A percentile compares a stretch with the other conserved stretches of the same genome.
phyloP scores from a whole-genome alignment of 441 rosid genomes.

The Euphorbia corollata region DNA sequence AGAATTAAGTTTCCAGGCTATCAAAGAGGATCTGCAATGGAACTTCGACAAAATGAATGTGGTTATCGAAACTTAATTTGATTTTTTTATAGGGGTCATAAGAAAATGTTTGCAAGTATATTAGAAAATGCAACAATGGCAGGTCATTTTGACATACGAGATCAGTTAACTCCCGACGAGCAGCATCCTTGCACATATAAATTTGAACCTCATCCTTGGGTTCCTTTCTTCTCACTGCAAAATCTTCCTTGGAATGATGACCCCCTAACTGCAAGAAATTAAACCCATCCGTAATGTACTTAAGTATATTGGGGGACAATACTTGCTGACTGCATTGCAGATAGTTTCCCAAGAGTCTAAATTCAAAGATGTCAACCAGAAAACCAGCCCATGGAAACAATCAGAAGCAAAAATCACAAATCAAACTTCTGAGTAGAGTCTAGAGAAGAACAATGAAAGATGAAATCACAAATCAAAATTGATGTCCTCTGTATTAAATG shows the following conservation, averaged over 20 bases:
- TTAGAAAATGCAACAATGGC: not conserved
- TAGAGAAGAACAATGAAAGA: too few species aligned
- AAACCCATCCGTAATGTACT: not conserved
- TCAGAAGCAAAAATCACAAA: not conserved
- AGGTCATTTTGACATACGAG: conserved; percentile 40
- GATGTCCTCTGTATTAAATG: too few species aligned
- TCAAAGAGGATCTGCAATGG: not conserved
- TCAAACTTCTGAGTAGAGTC: not conserved
- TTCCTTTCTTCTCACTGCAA: conserved; percentile 94
- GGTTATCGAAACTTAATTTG: not conserved
- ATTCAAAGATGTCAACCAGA: too few species aligned
- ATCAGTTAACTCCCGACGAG: conserved; percentile 80
- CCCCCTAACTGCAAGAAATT: conserved; percentile 55
- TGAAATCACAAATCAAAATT: too few species aligned
- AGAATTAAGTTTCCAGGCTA: not conserved
- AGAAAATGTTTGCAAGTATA: not conserved
- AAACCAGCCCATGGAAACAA: not conserved
- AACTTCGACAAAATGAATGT: not conserved
- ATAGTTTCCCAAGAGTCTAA: not conserved
- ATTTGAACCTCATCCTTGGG: conserved; percentile 98
- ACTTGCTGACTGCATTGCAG: not conserved
- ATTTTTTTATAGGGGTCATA: not conserved
- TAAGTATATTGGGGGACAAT: not conserved
- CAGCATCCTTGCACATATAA: conserved; percentile 97
- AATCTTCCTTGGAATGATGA: conserved; percentile 80